These are phyloP conservation scores for Saitozyma podzolica DNA, from an alignment of 768 basidiomycete species.

Conservation along the genomic window DNA sequence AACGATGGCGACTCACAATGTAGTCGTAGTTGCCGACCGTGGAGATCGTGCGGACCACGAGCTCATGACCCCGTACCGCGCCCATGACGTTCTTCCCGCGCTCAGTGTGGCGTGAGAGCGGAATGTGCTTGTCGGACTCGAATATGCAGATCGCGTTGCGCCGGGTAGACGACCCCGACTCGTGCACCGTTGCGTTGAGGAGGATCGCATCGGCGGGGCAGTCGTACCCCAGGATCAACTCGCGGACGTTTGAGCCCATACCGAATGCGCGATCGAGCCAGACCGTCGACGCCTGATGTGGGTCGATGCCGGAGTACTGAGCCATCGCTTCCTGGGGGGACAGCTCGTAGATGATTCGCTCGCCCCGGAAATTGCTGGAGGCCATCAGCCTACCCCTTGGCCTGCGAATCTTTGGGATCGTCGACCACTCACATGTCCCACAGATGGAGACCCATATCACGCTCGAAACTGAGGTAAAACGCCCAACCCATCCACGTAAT, in stretches of 20 bases:
- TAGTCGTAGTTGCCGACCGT: constrained; percentile 65
- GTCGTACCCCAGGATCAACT: constrained; percentile 68
- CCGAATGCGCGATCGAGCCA: constrained; percentile 68
- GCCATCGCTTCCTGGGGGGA: constrained; percentile 63
- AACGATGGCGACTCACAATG: constrained; percentile 6
- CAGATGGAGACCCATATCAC: constrained; percentile 60
- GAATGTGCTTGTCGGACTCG: constrained; percentile 63
- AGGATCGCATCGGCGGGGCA: constrained; percentile 65
- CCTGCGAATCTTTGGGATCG: neutral
- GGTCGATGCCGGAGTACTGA: constrained; percentile 58
- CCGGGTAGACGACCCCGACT: constrained; percentile 57
- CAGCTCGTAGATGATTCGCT: constrained; percentile 66
- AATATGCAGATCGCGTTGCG: constrained; percentile 67
- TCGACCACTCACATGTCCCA: constrained; percentile 26
- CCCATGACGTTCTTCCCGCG: constrained; percentile 2
- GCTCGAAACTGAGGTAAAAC: constrained; percentile 59
- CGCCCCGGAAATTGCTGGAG: constrained; percentile 57
- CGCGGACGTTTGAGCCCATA: constrained; percentile 61
- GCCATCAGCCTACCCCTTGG: constrained; percentile 31
- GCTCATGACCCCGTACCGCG: constrained; percentile 60
- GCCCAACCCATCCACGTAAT: constrained; percentile 60
- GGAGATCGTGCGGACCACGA: constrained; percentile 62
- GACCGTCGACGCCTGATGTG: constrained; percentile 63
- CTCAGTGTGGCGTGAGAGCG: constrained; percentile 62
- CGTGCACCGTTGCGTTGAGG: constrained; percentile 63